Base-by-base conservation (phyloP, 805 yeast genomes). In the Starmerella scarabaei region DNA sequence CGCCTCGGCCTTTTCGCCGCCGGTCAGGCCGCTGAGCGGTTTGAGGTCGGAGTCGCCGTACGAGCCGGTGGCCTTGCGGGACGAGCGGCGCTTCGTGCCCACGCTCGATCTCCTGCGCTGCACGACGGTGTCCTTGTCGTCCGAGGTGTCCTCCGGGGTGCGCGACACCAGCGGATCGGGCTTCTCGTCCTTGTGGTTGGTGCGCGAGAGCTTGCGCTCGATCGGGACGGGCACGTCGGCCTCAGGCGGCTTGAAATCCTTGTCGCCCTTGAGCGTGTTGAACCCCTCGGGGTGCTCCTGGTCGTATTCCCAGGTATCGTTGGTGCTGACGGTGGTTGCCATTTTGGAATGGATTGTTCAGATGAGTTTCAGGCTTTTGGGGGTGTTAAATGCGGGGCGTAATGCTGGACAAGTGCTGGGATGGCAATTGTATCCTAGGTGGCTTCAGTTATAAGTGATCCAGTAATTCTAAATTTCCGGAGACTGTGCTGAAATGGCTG, bases 1-100 rank as follows among this genome's bases (percentile, higher is more conserved):
- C 5, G 36, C 38, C 15, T 21, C 19, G 7, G 16, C 3, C 41
- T 44, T 44, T 24, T 44, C 45, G 15, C 33, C 43, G 3, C 26
- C 5, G 30, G 36, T 35, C 32, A 44, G 12, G 15, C 36, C 33
- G 12, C 42, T 24, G 21, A 44, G 39, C 14, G 48, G 48, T 23
- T 41, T 41, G 17, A 18, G 21, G 17, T 21, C 31, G 24, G 35
- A 37, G 14, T 32, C 44, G 21, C 48, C 48, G 27, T 28, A 44
- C 3, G 48, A 44, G 8, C 48, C 48, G 3, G 48, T 44, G 28
- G 48, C 48, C 33, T 38, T 41, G 8, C 48, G 41, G 3, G 48
- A 44, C 7, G 41, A 17, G 14, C 43, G 30, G n/a, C 43, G 37
- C 21, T 15, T 28, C 3, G 35, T 17, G 26, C 29, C 36, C 6